Base-by-base conservation (phyloP, 768 basidiomycete genomes). In the Agrocybe praecox region DNA sequence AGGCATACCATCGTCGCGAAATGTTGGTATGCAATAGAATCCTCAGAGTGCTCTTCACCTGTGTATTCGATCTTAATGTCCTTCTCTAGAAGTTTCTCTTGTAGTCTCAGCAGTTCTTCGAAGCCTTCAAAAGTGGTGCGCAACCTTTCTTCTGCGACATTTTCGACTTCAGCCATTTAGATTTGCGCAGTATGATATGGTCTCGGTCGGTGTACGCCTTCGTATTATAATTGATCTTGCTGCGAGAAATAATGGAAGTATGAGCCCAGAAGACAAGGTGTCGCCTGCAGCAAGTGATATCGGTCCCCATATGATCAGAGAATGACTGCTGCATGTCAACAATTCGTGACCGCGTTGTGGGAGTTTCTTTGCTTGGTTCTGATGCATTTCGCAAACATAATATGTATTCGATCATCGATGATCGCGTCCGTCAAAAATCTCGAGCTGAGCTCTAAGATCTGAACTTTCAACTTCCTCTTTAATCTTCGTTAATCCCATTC, bases 61-160 rank as follows among this genome's bases (percentile, higher is more conserved):
- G 72, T 75, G 1, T 81, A 77, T 45, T 79, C 72, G 11, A 65
- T 62, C 50, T 70, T 73, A 42, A 87, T 60, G 59, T 87, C 79
- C 7, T 78, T 61, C 4, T 71, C 66, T 2, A 90, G 76, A 7
- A 93, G 74, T 2, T 66, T 59, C 19, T 74, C 67, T 59, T 93
- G 86, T 14, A 78, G 60, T 33, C 76, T 73, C 10, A 78, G 52
- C 61, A 92, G 86, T 58, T 92, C 86, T 46, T 78, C 80, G 46
- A 81, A 71, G 56, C 80, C 82, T 57, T 87, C 88, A 51, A 18
- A 23, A 4, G 15, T 19, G 36, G 21, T 29, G 18, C 36, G 21
- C 32, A 52, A 14, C 42, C 36, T 17, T 34, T 14, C 50, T n/a
- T 36, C 50, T 7, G 34, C 6, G 12, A 40, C 36, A 40, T 40